These are phyloP conservation scores for Apiotrichum sp. DNA, from an alignment of 1,284 basidiomycete genomes.

Conservation along the genomic window DNA sequence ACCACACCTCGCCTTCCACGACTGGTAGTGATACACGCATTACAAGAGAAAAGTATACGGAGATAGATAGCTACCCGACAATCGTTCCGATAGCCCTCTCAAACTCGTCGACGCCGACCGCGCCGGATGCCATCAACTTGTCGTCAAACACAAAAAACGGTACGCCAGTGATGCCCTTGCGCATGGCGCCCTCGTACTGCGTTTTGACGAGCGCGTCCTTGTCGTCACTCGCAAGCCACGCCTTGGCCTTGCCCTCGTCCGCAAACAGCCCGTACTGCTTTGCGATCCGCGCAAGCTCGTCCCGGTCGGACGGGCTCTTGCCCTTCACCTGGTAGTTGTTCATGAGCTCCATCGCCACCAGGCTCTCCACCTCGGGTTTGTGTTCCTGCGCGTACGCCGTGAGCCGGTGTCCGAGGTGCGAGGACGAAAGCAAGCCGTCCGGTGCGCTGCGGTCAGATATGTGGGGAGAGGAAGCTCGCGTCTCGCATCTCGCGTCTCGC, in stretches of 20 bases:
- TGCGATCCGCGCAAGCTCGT: constrained; percentile 35
- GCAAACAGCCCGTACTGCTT: constrained; percentile 42
- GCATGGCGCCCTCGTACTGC: constrained; percentile 27
- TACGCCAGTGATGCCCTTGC: constrained; percentile 46
- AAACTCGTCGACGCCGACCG: constrained; percentile 49
- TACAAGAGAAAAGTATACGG: too few relatives aligned
- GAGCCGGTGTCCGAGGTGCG: constrained; percentile 45
- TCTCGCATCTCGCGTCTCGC: too few relatives aligned
- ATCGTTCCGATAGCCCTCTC: constrained; percentile 9
- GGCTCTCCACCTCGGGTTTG: constrained; percentile 35
- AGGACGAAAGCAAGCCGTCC: constrained; percentile 22
- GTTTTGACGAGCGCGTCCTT: constrained; percentile 32
- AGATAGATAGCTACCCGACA: too few relatives aligned
- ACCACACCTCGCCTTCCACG: too few relatives aligned
- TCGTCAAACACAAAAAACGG: constrained; percentile 48
- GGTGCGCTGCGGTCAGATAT: background rate
- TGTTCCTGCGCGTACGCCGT: constrained; percentile 26
- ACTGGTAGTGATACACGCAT: too few relatives aligned
- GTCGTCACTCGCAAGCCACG: constrained; percentile 31
- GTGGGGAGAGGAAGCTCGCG: too few relatives aligned
- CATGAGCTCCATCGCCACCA: constrained; percentile 33
- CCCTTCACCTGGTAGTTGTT: constrained; percentile 44
- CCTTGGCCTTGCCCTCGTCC: constrained; percentile 22
- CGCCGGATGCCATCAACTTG: constrained; percentile 44
- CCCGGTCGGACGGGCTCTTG: constrained; percentile 35